Conservation (phyloP, 2,329 filamentous ascomycete genomes). For the Coniochaeta sp. region DNA sequence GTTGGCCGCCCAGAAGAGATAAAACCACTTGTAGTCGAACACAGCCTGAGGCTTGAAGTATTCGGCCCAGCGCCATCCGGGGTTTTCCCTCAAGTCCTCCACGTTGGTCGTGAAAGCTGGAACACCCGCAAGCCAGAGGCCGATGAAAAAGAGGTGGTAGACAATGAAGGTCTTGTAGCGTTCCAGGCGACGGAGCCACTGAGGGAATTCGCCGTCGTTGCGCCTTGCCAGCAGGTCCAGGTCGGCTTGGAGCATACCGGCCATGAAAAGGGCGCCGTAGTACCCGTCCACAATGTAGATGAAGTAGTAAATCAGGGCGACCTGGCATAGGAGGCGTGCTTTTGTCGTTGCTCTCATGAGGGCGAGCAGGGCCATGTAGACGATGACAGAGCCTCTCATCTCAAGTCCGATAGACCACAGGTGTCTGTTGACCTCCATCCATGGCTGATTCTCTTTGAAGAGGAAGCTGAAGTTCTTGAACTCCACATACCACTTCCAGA, state of each 20-base stretch:
- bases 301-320: constrained; percentile 53
- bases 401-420: constrained; percentile 59
- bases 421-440: constrained; percentile 51
- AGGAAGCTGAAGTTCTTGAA: constrained; percentile 64
- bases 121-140: constrained; percentile 53
- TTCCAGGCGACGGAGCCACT: constrained; percentile 34
- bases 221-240: constrained; percentile 45
- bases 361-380: constrained; percentile 50
- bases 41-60: constrained; percentile 58
- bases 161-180: constrained; percentile 42
- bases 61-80: constrained; percentile 54
- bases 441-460: constrained; percentile 49
- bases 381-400: constrained; percentile 54
- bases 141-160: constrained; percentile 41
- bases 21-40: constrained; percentile 62
- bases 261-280: constrained; percentile 51
- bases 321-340: constrained; percentile 45
- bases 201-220: constrained; percentile 37
- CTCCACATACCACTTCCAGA: constrained; percentile 43
- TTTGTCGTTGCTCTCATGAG: constrained; percentile 47
- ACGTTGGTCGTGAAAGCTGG: constrained; percentile 44
- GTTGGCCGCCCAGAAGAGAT: constrained; percentile 52
- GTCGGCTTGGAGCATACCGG: constrained; percentile 55
- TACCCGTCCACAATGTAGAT: constrained; percentile 60
- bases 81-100: constrained; percentile 39